A percentile compares a stretch with the other conserved stretches of the same genome.
These are phyloP conservation scores for Leccinum ochraceum DNA, from an alignment of 768 basidiomycete genomes.

Conservation along the genomic window DNA sequence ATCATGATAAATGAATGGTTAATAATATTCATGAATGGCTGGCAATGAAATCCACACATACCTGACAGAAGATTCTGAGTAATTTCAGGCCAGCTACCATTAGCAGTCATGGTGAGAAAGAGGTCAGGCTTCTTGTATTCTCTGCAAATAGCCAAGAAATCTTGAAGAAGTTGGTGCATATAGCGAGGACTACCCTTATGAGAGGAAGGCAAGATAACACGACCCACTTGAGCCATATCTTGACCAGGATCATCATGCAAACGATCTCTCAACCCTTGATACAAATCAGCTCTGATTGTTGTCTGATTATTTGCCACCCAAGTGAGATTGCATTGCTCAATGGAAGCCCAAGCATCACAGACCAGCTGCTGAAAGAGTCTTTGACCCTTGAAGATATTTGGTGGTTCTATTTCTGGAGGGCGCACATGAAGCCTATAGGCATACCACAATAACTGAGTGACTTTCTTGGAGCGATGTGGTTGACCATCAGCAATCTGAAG, in stretches of 20 bases:
- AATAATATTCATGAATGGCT: neutral
- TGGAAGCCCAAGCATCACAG: neutral
- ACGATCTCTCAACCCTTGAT: neutral
- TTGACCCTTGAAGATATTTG: neutral
- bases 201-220: constrained; percentile 17
- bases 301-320: neutral
- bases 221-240: neutral
- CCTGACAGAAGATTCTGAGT: constrained; percentile 36
- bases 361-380: neutral
- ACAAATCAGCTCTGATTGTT: neutral
- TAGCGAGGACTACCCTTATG: constrained; percentile 41
- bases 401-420: neutral
- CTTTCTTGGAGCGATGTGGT: neutral
- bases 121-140: constrained; percentile 41
- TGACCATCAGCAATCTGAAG: neutral
- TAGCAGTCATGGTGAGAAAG: constrained; percentile 56
- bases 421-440: neutral
- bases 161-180: constrained; percentile 46
- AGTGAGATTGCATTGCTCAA: neutral
- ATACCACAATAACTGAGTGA: neutral
- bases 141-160: constrained; percentile 46
- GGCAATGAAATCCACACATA: neutral
- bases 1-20: no score
- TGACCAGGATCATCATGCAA: neutral
- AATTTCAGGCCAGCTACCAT: constrained; percentile 52